Evolutionary conservation across 2,329 filamentous ascomycete genomes (phyloP), one percentile per base, ranked within the genome.

Genomic region (Aureobasidium vineae): DNA sequence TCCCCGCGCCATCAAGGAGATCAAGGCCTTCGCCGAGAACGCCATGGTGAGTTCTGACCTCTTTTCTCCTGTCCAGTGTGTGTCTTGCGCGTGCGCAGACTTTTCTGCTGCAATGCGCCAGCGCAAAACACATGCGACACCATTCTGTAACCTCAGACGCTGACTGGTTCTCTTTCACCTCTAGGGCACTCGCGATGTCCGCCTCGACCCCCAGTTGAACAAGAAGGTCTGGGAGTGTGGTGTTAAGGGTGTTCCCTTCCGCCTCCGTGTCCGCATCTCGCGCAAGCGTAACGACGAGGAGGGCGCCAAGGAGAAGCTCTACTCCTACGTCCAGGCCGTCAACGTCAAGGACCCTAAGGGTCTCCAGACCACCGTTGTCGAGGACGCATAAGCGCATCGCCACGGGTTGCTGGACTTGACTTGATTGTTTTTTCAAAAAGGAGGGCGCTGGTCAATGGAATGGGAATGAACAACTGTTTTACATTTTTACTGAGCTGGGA

Each of bases 211-310:
- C 79, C 90, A 95, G 85, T 85, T 99, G 79, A 99, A 99, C 90
- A 99, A 99, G 91, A 98, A 99, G 88, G 94, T 99, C 81, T 99
- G 95, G 95, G 95, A 99, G 85, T 86, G 90, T 79, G 95, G 95
- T 82, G 89, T 99, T 86, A 99, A 98, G 91, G 96, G 95, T 79
- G 93, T 97, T 74, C 92, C 94, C 75, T 98, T 90, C 90, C 90
- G 96, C 83, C 87, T 99, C 77, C 94, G 95, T 78, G 89, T 99
- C 79, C 92, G 96, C 84, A 97, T 99, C 85, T 97, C 92, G 80
- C 92, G 95, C 84, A 96, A 96, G 89, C 92, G 95, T 88, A 99
- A 99, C 85, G 95, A 99, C 83, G 95, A 98, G 87, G 95, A 99
- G 85, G 92, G 91, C 78, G 95, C 96, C 81, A 97, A 97, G 87